Evolutionary conservation across 352 stramenopile genomes (phyloP).

Genomic region (Pythium grandisporangium): DNA sequence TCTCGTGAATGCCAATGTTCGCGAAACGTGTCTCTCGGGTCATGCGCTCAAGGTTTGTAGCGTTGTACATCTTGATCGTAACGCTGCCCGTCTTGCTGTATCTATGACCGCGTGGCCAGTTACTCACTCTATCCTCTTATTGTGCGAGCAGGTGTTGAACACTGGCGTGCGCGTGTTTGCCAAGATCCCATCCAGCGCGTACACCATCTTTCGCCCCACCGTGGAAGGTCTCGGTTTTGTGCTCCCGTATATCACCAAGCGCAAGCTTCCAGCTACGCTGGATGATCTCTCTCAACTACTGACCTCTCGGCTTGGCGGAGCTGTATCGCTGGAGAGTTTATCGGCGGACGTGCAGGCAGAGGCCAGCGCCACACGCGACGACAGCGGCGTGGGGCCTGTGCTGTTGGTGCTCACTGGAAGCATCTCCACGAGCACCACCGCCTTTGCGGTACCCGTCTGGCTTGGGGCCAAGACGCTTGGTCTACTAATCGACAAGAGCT

Average conservation of each 20-base stretch:
- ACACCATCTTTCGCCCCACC: slow-evolving; percentile 60
- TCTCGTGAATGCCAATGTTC: slow-evolving; percentile 45
- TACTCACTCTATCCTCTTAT: neutral
- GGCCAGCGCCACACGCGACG: slow-evolving; percentile 14
- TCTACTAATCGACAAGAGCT: slow-evolving; percentile 40
- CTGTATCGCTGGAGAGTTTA: slow-evolving; percentile 24
- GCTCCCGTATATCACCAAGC: slow-evolving; percentile 78
- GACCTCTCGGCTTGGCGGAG: slow-evolving; percentile 12
- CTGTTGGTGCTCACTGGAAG: slow-evolving; percentile 17
- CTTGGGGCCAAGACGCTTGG: slow-evolving; percentile 42
- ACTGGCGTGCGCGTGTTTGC: slow-evolving; percentile 85
- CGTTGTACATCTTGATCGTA: too few relatives aligned
- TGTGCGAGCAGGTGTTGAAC: slow-evolving; percentile 70
- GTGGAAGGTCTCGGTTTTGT: slow-evolving; percentile 72
- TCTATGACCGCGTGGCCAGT: neutral
- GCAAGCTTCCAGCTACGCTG: slow-evolving; percentile 20
- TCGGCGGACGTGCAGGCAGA: slow-evolving; percentile 20
- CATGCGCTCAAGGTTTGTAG: slow-evolving; percentile 26
- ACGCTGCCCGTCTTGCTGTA: neutral
- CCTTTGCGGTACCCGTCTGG: slow-evolving; percentile 39
- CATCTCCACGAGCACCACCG: neutral
- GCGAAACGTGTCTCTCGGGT: slow-evolving; percentile 42
- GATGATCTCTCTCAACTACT: slow-evolving; percentile 18
- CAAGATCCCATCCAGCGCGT: slow-evolving; percentile 34
- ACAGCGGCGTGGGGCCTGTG: slow-evolving; percentile 33